Evolutionary conservation across 2,329 filamentous ascomycete genomes (phyloP), one percentile per base, ranked within the genome.

Genomic region (Paecilomyces formosus): DNA sequence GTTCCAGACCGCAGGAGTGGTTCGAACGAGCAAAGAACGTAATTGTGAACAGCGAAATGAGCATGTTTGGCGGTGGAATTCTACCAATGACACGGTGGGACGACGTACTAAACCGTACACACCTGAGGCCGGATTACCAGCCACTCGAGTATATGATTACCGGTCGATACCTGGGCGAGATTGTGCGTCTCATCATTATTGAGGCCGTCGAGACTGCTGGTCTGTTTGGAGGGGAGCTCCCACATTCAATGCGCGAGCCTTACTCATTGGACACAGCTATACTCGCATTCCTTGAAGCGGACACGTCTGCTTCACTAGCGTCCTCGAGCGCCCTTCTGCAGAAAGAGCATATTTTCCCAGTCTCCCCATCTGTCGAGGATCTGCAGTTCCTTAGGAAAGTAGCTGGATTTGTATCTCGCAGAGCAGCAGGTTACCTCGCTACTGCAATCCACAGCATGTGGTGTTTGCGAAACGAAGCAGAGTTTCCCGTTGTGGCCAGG

Each of bases 61-160:
- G 84, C 74, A 86, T 87, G 84, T 86, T 86, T 62, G 85, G 83
- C 59, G 73, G 74, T 31, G 75, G 79, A 22, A 77, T 85, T 28
- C 76, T 86, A 39, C 82, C 83, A 1, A 79, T 78, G 63, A 85
- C 84, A 5, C 76, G 80, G 13, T 87, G 84, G 84, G 85, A 88
- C 62, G 82, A 86, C 7, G 65, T 78, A 30, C 74, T 88, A 54
- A 87, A 87, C 68, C 70, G 73, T 28, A 78, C 76, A 5, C 85
- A 87, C 64, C 66, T 79, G 15, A 74, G 79, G 9, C 85, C 85
- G 0, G 82, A 86, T 70, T 87, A 86, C 63, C 85, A 88, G 64
- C 85, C 85, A 0, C 77, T 87, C 59, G 85, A 88, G 66, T 84
- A 86, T 65, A 80, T 87, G 73, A 80, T 84, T 61, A 84, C 83